A percentile compares a stretch with the other conserved stretches of the same genome.
Evolutionary conservation across 2,329 filamentous ascomycete species (phyloP).

Genomic region (Leptoxyphium fumago): DNA sequence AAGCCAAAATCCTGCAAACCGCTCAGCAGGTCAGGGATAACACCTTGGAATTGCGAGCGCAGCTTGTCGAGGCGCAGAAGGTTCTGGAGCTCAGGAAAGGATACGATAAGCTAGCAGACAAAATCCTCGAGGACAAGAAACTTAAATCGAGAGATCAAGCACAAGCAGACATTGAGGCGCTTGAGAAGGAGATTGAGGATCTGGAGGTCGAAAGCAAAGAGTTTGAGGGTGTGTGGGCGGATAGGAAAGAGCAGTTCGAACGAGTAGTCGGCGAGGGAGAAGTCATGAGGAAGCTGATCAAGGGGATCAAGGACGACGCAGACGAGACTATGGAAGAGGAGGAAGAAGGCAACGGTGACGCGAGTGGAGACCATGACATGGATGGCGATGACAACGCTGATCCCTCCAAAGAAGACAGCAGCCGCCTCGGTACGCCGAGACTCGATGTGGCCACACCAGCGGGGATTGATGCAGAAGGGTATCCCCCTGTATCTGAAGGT

Average conservation of each 20-base stretch:
- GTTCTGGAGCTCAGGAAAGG: conserved; percentile 65
- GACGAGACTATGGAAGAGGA: conserved; percentile 39
- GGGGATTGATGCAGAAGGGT: conserved; percentile 6
- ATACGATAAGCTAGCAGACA: conserved; percentile 78
- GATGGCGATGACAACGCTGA: conserved; percentile 6
- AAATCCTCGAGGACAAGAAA: conserved; percentile 68
- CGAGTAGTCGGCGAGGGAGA: conserved; percentile 84
- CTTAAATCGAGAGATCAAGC: conserved; percentile 78
- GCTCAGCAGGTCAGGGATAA: conserved; percentile 64
- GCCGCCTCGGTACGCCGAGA: conserved; percentile 30
- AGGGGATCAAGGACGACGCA: conserved; percentile 77
- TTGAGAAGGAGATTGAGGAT: conserved; percentile 78
- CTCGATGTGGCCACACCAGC: conserved; percentile 16
- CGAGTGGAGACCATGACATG: conserved; percentile 24
- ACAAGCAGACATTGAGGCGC: conserved; percentile 57
- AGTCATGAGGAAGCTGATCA: conserved; percentile 68
- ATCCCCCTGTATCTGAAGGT: conserved; percentile 17
- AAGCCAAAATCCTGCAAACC: conserved; percentile 61
- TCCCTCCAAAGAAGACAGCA: conserved; percentile 7
- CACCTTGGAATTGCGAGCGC: conserved; percentile 55
- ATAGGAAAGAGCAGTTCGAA: conserved; percentile 74
- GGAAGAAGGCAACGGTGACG: conserved; percentile 13
- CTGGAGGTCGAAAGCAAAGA: conserved; percentile 70
- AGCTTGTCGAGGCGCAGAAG: conserved; percentile 61
- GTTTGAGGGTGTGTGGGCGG: conserved; percentile 70